phyloP scores from a whole-genome alignment of 2,329 filamentous ascomycete species.

The Lanzia echinophila region DNA sequence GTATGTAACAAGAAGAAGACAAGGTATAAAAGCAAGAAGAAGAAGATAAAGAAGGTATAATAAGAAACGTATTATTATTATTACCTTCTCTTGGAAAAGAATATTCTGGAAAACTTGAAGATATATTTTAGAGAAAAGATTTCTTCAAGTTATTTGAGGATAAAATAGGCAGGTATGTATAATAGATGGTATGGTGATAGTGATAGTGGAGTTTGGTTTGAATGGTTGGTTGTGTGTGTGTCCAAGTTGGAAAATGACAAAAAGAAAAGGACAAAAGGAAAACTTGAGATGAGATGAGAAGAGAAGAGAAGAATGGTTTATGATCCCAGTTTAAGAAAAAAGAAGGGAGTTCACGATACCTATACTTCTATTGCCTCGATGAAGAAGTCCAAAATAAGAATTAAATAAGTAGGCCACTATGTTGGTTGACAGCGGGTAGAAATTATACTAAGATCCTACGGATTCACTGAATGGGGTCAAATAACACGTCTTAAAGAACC shows the following conservation, averaged over 20 bases:
- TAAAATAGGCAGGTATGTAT: no score
- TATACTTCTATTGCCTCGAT: not conserved
- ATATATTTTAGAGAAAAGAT: no score
- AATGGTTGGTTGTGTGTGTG: no score
- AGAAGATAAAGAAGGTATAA: not conserved
- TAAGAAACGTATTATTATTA: not conserved
- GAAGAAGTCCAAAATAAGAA: no score
- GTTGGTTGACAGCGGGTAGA: slow-evolving; percentile 1
- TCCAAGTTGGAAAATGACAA: not conserved
- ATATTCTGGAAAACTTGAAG: no score
- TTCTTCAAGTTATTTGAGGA: no score
- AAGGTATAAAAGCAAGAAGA: not conserved
- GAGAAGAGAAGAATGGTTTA: not conserved
- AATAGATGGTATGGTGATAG: no score
- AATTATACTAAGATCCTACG: not conserved
- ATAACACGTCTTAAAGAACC: not conserved
- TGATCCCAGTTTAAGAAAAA: not conserved
- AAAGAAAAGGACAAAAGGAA: not conserved
- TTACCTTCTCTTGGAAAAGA: no score
- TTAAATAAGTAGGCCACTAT: not conserved
- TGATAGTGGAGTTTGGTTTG: not conserved
- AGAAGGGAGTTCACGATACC: not conserved
- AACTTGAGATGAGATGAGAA: not conserved
- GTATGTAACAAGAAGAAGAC: not conserved
- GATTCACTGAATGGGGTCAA: not conserved